phyloP scores from a whole-genome alignment of 108 stramenopile species.

The Bacterosira constricta region DNA sequence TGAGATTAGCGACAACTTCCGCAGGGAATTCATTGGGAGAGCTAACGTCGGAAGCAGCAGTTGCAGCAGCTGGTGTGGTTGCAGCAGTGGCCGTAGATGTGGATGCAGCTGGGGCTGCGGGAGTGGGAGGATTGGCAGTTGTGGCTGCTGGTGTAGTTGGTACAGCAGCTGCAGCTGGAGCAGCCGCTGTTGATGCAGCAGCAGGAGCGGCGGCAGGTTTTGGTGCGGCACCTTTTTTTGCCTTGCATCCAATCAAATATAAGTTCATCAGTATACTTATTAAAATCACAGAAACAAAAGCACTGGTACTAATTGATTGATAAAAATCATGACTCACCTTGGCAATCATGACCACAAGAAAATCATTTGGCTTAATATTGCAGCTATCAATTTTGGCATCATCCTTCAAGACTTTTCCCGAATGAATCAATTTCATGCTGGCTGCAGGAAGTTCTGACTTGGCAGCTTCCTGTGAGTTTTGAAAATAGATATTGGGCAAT shows the following conservation, averaged over 20 bases:
- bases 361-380: constrained; percentile 90
- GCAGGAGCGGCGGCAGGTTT: constrained; percentile 52
- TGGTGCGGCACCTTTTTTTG: constrained; percentile 72
- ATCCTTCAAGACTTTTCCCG: constrained; percentile 96
- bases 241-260: not conserved
- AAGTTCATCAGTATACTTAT: not conserved
- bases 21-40: constrained; percentile 59
- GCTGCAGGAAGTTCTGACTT: constrained; percentile 78
- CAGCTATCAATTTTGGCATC: constrained; percentile 76
- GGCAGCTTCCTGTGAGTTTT: constrained; percentile 62
- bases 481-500: not conserved
- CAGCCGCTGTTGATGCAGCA: constrained; percentile 48
- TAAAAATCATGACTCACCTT: constrained; percentile 53
- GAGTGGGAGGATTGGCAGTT: constrained; percentile 44
- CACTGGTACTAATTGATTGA: not conserved
- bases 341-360: constrained; percentile 96
- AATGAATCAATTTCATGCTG: constrained; percentile 94
- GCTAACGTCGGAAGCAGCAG: constrained; percentile 34
- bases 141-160: constrained; percentile 45
- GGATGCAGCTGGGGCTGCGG: constrained; percentile 46
- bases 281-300: no score
- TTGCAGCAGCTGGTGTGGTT: constrained; percentile 45
- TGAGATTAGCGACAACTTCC: constrained; percentile 79
- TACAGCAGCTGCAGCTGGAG: constrained; percentile 26
- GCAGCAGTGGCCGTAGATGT: constrained; percentile 29